Percentiles rank a stretch among this genome's conserved stretches.
Evolutionary conservation across 805 yeast genomes (phyloP).

Genomic region (Cyberlindnera galapagoensis): DNA sequence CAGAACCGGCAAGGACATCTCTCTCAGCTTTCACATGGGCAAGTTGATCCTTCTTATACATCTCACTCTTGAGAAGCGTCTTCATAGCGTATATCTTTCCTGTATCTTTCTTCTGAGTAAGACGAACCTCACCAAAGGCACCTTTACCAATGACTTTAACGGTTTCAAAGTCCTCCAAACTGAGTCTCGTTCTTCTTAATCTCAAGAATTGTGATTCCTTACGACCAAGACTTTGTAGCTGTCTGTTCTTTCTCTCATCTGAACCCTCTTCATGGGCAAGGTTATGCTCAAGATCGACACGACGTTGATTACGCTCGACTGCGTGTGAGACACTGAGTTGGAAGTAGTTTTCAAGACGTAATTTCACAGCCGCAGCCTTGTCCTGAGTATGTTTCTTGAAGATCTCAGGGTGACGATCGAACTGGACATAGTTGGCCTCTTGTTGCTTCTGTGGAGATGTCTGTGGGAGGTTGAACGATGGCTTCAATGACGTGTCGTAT

Average conservation of each 20-base stretch:
- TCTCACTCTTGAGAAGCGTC: slow-evolving; percentile 76
- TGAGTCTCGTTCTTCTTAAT: slow-evolving; percentile 83
- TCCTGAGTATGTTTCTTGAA: slow-evolving; percentile 26
- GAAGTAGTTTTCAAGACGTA: slow-evolving; percentile 79
- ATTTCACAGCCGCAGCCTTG: slow-evolving; percentile 47
- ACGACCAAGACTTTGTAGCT: slow-evolving; percentile 74
- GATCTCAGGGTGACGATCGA: slow-evolving; percentile 26
- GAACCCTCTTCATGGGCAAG: slow-evolving; percentile 62
- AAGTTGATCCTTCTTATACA: slow-evolving; percentile 87
- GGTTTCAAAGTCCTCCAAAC: slow-evolving; percentile 90
- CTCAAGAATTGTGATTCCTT: slow-evolving; percentile 86
- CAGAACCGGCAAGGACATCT: slow-evolving; percentile 90
- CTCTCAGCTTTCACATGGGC: slow-evolving; percentile 95
- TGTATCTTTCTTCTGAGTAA: slow-evolving; percentile 92
- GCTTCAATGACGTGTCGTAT: slow-evolving; percentile 3
- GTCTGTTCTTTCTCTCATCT: slow-evolving; percentile 63
- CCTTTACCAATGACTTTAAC: slow-evolving; percentile 99
- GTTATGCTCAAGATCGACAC: slow-evolving; percentile 80
- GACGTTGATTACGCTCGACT: slow-evolving; percentile 89
- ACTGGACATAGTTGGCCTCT: slow-evolving; percentile 22
- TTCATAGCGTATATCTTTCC: slow-evolving; percentile 94
- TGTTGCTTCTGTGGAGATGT: slow-evolving; percentile 5
- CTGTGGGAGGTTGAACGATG: slow-evolving; percentile 14
- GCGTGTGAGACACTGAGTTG: slow-evolving; percentile 91
- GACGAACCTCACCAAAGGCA: slow-evolving; percentile 96